Evolutionary conservation across 2,329 filamentous ascomycete genomes (phyloP), one percentile per base, ranked within the genome.

Genomic region (Xylariaceae sp.): DNA sequence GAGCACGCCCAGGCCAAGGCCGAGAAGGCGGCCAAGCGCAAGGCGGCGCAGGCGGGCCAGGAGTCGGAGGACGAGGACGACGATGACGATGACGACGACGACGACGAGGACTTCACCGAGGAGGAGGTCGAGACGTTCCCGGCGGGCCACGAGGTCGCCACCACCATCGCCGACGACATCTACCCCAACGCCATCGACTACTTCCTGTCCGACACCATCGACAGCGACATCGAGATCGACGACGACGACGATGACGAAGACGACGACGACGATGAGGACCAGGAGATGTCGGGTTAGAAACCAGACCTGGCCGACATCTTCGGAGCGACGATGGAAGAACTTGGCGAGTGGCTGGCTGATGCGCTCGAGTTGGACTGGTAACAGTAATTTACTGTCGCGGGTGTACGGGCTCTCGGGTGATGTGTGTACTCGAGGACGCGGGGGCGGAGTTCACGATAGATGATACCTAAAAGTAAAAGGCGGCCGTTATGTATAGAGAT

Each of bases 1-100:
- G 75, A 83, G 61, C 75, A 68, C 26, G 64, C 60, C 45, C 61
- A 67, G 40, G 76, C 74, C 18, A 61, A 62, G 50, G 56, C 53
- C 19, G 58, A 59, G 36, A 50, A 53, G 17, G 41, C 36, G 35
- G 46, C 49, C 32, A 54, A 36, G 54, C 49, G 48, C 38, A 37
- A 43, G 32, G 47, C 47, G 8, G 51, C 51, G 6, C 37, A 44
- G 27, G 38, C 44, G n/a, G 50, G 50, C 24, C 36, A 42, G 34
- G 43, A 44, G 7, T 30, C 41, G 18, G 53, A 56, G 11, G 55
- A 59, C 11, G 60, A 60, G 11, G 57, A 61, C 23, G 52, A 58
- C 16, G 50, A 57, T 10, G 55, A 64, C 36, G 50, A 57, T 11
- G 53, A 64, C 38, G 50, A 60, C 29, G 51, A 54, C 12, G 50